Conservation (phyloP, 495 filamentous ascomycete species). For the Jackrogersella minutella region DNA sequence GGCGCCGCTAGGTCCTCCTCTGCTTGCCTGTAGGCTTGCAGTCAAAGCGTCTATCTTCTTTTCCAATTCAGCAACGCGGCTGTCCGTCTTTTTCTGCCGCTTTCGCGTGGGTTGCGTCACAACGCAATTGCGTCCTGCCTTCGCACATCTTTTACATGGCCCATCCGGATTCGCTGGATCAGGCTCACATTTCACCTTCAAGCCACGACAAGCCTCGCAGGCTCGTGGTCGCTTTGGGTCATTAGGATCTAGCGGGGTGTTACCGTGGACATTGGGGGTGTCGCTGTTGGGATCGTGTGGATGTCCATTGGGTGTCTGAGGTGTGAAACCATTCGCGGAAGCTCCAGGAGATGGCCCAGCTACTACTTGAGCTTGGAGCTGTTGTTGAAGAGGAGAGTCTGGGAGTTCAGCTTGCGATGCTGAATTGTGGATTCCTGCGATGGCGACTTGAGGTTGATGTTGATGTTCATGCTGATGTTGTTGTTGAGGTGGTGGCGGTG, state of each 20-base stretch:
- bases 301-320: conserved; percentile 32
- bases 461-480: too few relatives aligned
- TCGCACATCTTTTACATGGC: conserved; percentile 86
- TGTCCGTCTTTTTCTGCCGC: conserved; percentile 93
- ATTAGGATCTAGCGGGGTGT: conserved; percentile 45
- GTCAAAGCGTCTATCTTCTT: conserved; percentile 92
- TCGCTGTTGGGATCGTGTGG: conserved; percentile 11
- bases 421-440: conserved; percentile 9
- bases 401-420: conserved; percentile 4
- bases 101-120: conserved; percentile 86
- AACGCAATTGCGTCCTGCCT: conserved; percentile 79
- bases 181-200: conserved; percentile 91
- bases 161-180: conserved; percentile 67
- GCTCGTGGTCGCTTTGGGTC: conserved; percentile 85
- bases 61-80: conserved; percentile 89
- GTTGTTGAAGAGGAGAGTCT: conserved; percentile 34
- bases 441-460: too few relatives aligned
- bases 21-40: conserved; percentile 71
- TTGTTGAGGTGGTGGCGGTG: too few relatives aligned
- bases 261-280: conserved; percentile 20
- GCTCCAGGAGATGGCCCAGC: conserved; percentile 26
- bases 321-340: conserved; percentile 21
- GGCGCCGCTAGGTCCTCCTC: conserved; percentile 38
- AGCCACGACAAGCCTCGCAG: conserved; percentile 87
- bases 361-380: conserved; percentile 18